Conservation (phyloP, 148 eudicot species). For the Vaccinium myrtillus region DNA sequence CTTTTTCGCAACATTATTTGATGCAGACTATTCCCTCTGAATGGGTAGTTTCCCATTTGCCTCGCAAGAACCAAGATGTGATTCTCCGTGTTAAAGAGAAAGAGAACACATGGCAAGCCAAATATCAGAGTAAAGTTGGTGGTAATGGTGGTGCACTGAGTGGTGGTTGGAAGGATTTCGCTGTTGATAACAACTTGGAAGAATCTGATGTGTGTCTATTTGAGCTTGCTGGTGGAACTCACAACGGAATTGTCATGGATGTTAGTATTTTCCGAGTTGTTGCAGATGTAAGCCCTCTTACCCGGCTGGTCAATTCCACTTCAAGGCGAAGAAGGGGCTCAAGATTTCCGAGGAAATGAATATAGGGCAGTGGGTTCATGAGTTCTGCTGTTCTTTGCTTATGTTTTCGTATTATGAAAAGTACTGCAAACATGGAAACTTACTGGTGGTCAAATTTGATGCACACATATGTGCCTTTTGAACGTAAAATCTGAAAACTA, state of each 20-base stretch:
- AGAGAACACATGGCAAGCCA: conserved; percentile 34
- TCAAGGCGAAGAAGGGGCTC: background rate
- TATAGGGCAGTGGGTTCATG: background rate
- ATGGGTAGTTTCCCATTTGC: conserved; percentile 28
- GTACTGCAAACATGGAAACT: too few species aligned
- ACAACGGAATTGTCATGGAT: conserved; percentile 19
- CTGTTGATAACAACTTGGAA: conserved; percentile 36
- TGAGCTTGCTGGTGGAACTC: conserved; percentile 21
- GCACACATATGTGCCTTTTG: too few species aligned
- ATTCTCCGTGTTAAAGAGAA: conserved; percentile 26
- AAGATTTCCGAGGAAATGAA: background rate
- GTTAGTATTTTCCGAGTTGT: conserved; percentile 50
- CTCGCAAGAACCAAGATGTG: conserved; percentile 22
- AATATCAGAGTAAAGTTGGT: background rate
- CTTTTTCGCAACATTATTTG: background rate
- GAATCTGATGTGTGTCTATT: conserved; percentile 53
- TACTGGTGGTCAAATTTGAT: too few species aligned
- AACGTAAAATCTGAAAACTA: too few species aligned
- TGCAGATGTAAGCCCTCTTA: conserved; percentile 23
- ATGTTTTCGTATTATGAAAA: background rate
- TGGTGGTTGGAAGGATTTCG: conserved; percentile 40
- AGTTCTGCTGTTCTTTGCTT: background rate
- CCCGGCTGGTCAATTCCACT: background rate
- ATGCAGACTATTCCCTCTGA: conserved; percentile 38
- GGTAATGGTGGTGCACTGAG: conserved; percentile 18